These are phyloP conservation scores for Fusarium illudens DNA, from an alignment of 2,329 filamentous ascomycete genomes.

Conservation along the genomic window DNA sequence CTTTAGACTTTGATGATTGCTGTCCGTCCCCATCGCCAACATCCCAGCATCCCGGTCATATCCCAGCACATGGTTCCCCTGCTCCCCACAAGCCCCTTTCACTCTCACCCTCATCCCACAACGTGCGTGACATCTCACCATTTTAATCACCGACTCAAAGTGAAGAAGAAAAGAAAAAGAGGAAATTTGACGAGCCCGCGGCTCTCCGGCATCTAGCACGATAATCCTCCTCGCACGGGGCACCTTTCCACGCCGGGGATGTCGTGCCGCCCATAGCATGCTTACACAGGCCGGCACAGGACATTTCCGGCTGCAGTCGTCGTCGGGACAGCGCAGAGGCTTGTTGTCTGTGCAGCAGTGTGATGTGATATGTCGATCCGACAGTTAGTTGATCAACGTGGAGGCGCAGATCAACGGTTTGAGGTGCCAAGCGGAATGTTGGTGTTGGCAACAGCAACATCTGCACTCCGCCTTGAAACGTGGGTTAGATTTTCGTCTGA, in stretches of 20 bases:
- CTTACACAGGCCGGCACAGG: neutral
- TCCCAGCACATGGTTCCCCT: neutral
- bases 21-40: neutral
- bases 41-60: slow-evolving; percentile 6
- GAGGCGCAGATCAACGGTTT: slow-evolving; percentile 6
- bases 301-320: neutral
- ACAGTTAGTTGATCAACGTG: neutral
- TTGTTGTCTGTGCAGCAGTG: neutral
- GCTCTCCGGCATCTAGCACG: neutral
- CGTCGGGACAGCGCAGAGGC: neutral
- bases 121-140: slow-evolving; percentile 14
- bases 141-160: neutral
- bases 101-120: slow-evolving; percentile 20
- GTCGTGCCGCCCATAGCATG: neutral
- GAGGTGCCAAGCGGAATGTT: neutral
- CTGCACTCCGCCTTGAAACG: neutral
- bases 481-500: neutral
- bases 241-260: neutral
- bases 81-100: slow-evolving; percentile 23
- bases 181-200: neutral
- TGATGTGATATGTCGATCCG: neutral
- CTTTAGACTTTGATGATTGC: neutral
- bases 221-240: neutral
- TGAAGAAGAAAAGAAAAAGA: neutral
- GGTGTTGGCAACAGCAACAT: neutral